A percentile compares a stretch with the other conserved stretches of the same genome.
phyloP scores from a whole-genome alignment of 2,329 filamentous ascomycete genomes.

The Colletotrichum gigasporum region DNA sequence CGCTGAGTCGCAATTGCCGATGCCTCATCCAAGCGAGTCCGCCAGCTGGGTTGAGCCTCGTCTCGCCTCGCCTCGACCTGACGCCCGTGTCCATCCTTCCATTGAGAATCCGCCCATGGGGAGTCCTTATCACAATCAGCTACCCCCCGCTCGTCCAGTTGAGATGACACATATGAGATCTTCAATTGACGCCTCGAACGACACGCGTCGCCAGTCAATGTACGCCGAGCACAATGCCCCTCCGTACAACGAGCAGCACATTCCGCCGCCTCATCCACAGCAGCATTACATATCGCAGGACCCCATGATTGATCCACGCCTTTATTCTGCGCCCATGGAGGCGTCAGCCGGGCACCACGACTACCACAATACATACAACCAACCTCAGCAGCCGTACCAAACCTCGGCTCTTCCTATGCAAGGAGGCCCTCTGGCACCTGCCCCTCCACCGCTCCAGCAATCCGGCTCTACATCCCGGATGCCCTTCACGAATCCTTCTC shows the following conservation, averaged over 20 bases:
- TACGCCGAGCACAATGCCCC: slow-evolving; percentile 25
- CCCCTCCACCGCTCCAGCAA: slow-evolving; percentile 16
- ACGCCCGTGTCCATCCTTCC: slow-evolving; percentile 12
- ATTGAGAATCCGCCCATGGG: slow-evolving; percentile 11
- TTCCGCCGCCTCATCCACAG: slow-evolving; percentile 18
- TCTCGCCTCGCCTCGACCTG: slow-evolving; percentile 16
- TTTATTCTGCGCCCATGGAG: slow-evolving; percentile 31
- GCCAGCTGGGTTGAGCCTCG: slow-evolving; percentile 21
- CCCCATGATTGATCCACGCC: slow-evolving; percentile 27
- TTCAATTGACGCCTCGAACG: slow-evolving; percentile 20
- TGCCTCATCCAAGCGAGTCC: slow-evolving; percentile 2
- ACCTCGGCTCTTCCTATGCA: slow-evolving; percentile 21
- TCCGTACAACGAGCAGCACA: slow-evolving; percentile 22
- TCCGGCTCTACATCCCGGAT: slow-evolving; percentile 26
- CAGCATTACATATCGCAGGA: slow-evolving; percentile 21
- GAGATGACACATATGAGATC: slow-evolving; percentile 29
- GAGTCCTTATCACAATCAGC: slow-evolving; percentile 12
- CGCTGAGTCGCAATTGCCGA: slow-evolving; percentile 6
- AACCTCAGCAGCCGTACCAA: slow-evolving; percentile 23
- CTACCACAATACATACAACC: slow-evolving; percentile 25
- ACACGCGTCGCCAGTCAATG: slow-evolving; percentile 26
- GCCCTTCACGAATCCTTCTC: slow-evolving; percentile 31
- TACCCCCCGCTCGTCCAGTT: slow-evolving; percentile 27
- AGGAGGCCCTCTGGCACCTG: slow-evolving; percentile 16
- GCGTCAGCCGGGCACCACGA: slow-evolving; percentile 19